Evolutionary conservation across 2,329 filamentous ascomycete genomes (phyloP).

Genomic region (Truncatella angustata): DNA sequence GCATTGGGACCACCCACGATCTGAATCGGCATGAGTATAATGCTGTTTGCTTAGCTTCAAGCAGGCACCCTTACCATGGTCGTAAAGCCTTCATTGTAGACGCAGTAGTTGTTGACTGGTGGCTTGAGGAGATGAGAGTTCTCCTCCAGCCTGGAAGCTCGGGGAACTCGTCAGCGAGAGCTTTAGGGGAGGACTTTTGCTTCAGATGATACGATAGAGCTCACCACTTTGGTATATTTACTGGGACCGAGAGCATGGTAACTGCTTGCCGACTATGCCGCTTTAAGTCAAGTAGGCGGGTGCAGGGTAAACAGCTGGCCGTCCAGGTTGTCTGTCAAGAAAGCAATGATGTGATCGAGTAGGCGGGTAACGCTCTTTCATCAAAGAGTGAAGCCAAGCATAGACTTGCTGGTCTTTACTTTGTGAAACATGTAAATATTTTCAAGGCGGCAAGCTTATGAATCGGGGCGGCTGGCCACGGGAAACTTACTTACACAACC

Average conservation of each 20-base stretch:
- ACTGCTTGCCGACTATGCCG: background rate
- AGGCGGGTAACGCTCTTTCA: too few species aligned
- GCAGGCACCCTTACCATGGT: conserved; percentile 63
- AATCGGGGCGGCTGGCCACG: conserved; percentile 1
- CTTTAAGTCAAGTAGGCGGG: too few species aligned
- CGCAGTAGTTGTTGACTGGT: conserved; percentile 96
- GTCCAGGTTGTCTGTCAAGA: too few species aligned
- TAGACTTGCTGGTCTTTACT: too few species aligned
- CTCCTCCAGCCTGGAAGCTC: conserved; percentile 76
- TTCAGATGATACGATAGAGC: background rate
- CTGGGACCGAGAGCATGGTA: conserved; percentile 21
- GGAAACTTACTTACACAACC: background rate
- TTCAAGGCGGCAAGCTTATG: too few species aligned
- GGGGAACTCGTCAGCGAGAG: conserved; percentile 1
- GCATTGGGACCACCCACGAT: conserved; percentile 96
- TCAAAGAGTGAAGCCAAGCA: too few species aligned
- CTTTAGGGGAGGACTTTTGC: background rate
- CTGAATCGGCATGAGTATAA: conserved; percentile 35
- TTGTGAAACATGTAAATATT: too few species aligned
- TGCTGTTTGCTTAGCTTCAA: background rate
- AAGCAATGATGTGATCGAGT: too few species aligned
- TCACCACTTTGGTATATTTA: conserved; percentile 60
- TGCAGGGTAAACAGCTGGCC: too few species aligned
- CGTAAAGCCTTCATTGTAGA: conserved; percentile 81
- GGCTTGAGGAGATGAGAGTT: conserved; percentile 92